Evolutionary conservation across 139 green algal species (phyloP), one percentile per base, ranked within the genome.

Genomic region (Monoraphidium neglectum): DNA sequence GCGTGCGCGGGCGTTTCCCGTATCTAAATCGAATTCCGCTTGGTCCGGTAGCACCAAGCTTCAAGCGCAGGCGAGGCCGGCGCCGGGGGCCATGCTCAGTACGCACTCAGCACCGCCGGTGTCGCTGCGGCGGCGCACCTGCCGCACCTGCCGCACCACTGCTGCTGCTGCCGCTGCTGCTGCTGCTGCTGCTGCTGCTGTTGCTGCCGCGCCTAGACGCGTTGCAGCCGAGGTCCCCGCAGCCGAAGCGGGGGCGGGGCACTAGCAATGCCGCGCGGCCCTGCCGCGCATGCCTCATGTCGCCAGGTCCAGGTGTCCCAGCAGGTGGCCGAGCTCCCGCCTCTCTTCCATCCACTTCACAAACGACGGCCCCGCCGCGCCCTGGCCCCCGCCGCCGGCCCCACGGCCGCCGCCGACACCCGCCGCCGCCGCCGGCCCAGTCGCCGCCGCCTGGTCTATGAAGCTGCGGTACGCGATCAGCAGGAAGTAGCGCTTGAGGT

Each of bases 401-500:
- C 16, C 15, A 4, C 30, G 49, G 47, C 1, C n/a, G 71, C 5
- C 61, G 65, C 28, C 38, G 3, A 0, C 37, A 74, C 15, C 24
- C 51, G 53, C 35, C 53, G 1, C 30, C 56, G 36, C 36, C 38
- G 1, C 24, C 35, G 46, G 33, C 2, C 53, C 12, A 61, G 18
- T 15, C 16, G 37, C 10, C 37, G 59, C 28, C 4, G 60, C 12
- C 21, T 36, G 16, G 38, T 6, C 46, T 8, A 65, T 82, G 82
- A 21, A 65, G 12, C 72, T 88, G 70, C 86, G 70, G 82, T 94
- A 98, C 13, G 87, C 83, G 60, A 97, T 93, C 37, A 96, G 85
- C 76, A 91, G 89, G 75, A 96, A 95, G 79, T 98, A 97, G 72
- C 94, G 83, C 83, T 95, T 89, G 36, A 98, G 89, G 87, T 98